Percentiles rank a stretch among this genome's conserved stretches.
These are phyloP conservation scores for Lactarius pseudohatsudake DNA, from an alignment of 768 basidiomycete species.

Conservation along the genomic window DNA sequence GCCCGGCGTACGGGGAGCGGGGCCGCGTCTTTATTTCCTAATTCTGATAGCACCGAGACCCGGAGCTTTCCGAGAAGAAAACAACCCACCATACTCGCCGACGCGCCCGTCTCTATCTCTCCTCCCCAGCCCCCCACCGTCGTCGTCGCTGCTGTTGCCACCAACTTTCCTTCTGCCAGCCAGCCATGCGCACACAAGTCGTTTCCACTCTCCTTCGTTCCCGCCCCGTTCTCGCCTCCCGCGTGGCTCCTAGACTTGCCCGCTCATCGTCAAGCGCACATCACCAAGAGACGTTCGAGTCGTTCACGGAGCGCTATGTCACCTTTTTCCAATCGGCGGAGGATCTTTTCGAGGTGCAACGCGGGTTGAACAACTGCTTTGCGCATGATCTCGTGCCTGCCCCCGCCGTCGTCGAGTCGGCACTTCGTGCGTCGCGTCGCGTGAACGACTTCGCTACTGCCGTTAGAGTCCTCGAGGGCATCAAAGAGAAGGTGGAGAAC, in stretches of 20 bases:
- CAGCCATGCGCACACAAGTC: constrained; percentile 55
- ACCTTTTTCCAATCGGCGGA: constrained; percentile 89
- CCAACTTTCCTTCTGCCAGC: neutral
- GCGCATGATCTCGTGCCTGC: constrained; percentile 96
- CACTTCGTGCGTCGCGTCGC: constrained; percentile 81
- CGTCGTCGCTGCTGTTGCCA: constrained; percentile 23
- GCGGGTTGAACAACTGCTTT: constrained; percentile 99
- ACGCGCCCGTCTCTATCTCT: neutral
- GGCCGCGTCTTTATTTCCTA: too few relatives aligned
- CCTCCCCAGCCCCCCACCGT: constrained; percentile 3
- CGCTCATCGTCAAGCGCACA: constrained; percentile 60
- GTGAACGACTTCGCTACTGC: constrained; percentile 98
- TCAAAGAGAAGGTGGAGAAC: constrained; percentile 98
- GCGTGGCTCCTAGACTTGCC: constrained; percentile 44
- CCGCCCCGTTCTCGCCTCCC: constrained; percentile 48
- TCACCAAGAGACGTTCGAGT: constrained; percentile 89
- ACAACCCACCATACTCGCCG: constrained; percentile 22
- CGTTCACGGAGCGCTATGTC: constrained; percentile 92
- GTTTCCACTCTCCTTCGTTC: constrained; percentile 59
- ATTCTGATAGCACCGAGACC: neutral
- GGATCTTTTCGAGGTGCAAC: constrained; percentile 98
- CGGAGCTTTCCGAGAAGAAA: constrained; percentile 24
- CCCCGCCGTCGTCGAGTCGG: constrained; percentile 80
- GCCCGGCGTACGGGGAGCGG: constrained; percentile 33
- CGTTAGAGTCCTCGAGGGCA: constrained; percentile 92